A percentile compares a stretch with the other conserved stretches of the same genome.
These are phyloP conservation scores for Astragalus glycyphyllos DNA, from an alignment of 306 rosid species.

Conservation along the genomic window DNA sequence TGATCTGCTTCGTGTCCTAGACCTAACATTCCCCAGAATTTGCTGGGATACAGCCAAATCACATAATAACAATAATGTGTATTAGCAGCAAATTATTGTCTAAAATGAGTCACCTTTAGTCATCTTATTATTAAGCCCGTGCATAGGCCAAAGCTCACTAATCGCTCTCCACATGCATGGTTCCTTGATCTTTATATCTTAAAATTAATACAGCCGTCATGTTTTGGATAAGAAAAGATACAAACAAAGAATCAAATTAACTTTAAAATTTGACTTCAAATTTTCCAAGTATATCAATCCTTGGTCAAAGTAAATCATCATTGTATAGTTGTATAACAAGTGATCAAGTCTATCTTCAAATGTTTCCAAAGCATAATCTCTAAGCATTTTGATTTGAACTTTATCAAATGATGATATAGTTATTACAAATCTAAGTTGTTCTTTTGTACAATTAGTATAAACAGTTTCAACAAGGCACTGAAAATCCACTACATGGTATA, in stretches of 20 bases:
- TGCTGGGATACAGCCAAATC: conserved; percentile 14
- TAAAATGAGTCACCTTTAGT: conserved; percentile 15
- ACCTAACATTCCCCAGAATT: conserved; percentile 32
- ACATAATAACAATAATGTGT: too few relatives aligned
- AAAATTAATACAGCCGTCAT: conserved; percentile 16
- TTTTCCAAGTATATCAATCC: not conserved
- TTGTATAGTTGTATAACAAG: too few relatives aligned
- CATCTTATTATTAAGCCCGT: too few relatives aligned
- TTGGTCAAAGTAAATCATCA: conserved; percentile 1
- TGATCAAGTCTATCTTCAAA: too few relatives aligned
- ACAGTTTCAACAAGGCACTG: conserved; percentile 26
- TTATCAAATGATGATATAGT: too few relatives aligned
- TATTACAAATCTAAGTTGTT: too few relatives aligned
- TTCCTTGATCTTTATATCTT: not conserved
- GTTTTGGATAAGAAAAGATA: conserved; percentile 41
- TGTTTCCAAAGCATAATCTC: too few relatives aligned
- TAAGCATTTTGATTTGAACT: conserved; percentile 19
- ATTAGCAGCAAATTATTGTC: not conserved
- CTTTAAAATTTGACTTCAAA: conserved; percentile 42
- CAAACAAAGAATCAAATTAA: conserved; percentile 2
- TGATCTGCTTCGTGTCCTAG: conserved; percentile 46
- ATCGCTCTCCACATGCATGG: conserved; percentile 42
- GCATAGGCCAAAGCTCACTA: not conserved
- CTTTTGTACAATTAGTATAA: conserved; percentile 31
- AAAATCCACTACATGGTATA: conserved; percentile 12